Evolutionary conservation across 2,329 filamentous ascomycete species (phyloP), one percentile per base, ranked within the genome.

Genomic region (Aspergillus niger): DNA sequence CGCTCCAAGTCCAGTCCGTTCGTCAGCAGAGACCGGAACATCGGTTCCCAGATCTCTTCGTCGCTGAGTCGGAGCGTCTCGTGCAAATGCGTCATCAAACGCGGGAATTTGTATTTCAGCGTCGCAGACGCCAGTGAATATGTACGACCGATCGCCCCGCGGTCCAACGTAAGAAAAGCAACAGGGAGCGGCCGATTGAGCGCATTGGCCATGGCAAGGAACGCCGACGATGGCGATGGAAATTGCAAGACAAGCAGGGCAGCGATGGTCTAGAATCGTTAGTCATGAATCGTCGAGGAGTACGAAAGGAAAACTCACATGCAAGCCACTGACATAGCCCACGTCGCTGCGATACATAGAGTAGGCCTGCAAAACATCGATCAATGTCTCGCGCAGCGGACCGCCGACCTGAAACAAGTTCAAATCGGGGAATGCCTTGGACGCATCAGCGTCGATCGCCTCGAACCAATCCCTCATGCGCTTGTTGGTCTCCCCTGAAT

Each of bases 331-430:
- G 56, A 84, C 79, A 63, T 86, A 87, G 56, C 85, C 84, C 41
- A 88, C 83, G 66, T 88, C 86, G 53, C 82, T 82, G 63, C 86
- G 83, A 71, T 89, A 89, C 77, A 85, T 84, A 8, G 83, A 82
- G 71, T 88, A 88, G 28, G 86, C 86, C 64, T 86, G 81, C 62
- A 87, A 80, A 8, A 89, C 81, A 68, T 88, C 80, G 24, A 84
- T 76, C 22, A 89, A 77, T 13, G 81, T 81, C 32, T 82, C 76
- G 62, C 86, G 82, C 24, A 86, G 73, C 2, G 85, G 83, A 6
- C 81, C 82, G 13, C 81, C 80, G 49, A 78, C 74, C 51, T 82
- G 79, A 70, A 87, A 88, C 63, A 88, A 80, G 63, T 83, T 82
- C 51, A 87, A 74, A 38, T 86, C 84, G 0, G 86, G 83, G 66